Percentiles rank a stretch among this genome's conserved stretches.
Conservation (phyloP, 2,329 filamentous ascomycete species). For the Neofusicoccum sp. region DNA sequence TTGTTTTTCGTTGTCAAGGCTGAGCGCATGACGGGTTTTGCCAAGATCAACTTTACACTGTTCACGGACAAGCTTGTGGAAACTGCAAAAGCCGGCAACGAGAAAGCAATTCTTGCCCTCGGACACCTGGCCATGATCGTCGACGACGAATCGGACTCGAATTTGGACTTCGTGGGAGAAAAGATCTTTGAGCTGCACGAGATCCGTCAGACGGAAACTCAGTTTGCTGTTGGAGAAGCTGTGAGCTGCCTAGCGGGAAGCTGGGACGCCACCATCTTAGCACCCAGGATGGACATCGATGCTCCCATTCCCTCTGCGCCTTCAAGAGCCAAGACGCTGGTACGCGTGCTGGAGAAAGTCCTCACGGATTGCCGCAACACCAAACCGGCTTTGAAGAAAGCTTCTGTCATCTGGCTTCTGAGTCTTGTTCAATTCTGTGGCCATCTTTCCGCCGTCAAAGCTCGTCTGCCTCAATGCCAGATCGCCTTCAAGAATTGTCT, state of each 20-base stretch:
- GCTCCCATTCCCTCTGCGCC: conserved; percentile 39
- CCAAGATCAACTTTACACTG: conserved; percentile 39
- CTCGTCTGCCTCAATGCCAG: conserved; percentile 74
- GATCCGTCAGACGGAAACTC: conserved; percentile 79
- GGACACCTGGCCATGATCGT: conserved; percentile 70
- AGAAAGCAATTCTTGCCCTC: conserved; percentile 76
- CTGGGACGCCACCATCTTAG: conserved; percentile 79
- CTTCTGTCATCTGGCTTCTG: conserved; percentile 92
- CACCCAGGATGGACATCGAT: conserved; percentile 74
- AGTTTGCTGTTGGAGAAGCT: conserved; percentile 88
- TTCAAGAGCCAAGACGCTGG: conserved; percentile 43
- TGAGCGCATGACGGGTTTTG: conserved; percentile 30
- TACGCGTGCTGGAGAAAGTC: conserved; percentile 66
- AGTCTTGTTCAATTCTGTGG: conserved; percentile 89
- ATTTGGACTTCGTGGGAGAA: conserved; percentile 58
- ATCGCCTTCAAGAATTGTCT: conserved; percentile 84
- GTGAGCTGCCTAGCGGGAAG: conserved; percentile 73
- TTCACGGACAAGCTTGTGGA: conserved; percentile 63
- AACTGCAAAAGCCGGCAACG: conserved; percentile 75
- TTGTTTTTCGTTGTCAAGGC: conserved; percentile 56
- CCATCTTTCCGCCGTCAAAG: conserved; percentile 70
- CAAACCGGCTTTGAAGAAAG: conserved; percentile 86
- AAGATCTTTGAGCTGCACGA: conserved; percentile 77
- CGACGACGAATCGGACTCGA: conserved; percentile 40
- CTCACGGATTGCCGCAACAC: conserved; percentile 75